Base-by-base conservation (phyloP, 495 filamentous ascomycete species). In the Clohesyomyces aquaticus region DNA sequence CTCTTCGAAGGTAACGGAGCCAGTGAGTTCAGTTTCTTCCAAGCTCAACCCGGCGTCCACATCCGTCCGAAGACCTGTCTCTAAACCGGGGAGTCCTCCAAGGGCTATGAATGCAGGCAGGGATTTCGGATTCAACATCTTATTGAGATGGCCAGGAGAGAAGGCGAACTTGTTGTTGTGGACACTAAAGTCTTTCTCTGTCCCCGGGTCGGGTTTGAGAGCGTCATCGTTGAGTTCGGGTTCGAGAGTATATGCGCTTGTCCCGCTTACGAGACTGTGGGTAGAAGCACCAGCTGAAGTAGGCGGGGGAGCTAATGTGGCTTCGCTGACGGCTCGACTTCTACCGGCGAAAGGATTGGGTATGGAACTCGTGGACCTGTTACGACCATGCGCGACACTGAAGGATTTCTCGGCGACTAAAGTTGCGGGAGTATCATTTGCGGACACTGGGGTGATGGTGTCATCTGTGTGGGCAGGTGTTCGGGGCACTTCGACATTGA, bases 61-160 rank as follows among this genome's bases (percentile, higher is more conserved):
- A 74, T 93, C 79, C 1, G 91, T 90, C 55, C 88, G 82, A 38
- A 96, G 72, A 0, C 91, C 91, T 59, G 85, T 88, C 68, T 91
- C 87, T 22, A 96, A 74, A 21, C 92, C 92, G 14, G 74, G 71
- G 21, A 95, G 69, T 21, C 92, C 92, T 45, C 92, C 92, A 29
- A 96, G 70, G 0, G 90, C 90, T 61, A 85, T 83, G 60, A 95
- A 90, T 0, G 89, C 91, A 48, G 81, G 78, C 46, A 91, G 78
- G 60, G 80, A 92, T 76, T 96, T 96, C 0, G 91, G 91, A 59
- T 91, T 91, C 35, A 89, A 74, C n/a, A 95, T 72, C 71, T 92
- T 95, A 56, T 82, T 86, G 68, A 96, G 69, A 48, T 94, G 90
- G 0, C 91, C 91, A 0, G 89, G 90, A 1, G 88, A 85, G 62